Percentiles rank a stretch among this genome's conserved stretches.
Evolutionary conservation across 2,329 filamentous ascomycete genomes (phyloP).

Genomic region (Botrytis porri): DNA sequence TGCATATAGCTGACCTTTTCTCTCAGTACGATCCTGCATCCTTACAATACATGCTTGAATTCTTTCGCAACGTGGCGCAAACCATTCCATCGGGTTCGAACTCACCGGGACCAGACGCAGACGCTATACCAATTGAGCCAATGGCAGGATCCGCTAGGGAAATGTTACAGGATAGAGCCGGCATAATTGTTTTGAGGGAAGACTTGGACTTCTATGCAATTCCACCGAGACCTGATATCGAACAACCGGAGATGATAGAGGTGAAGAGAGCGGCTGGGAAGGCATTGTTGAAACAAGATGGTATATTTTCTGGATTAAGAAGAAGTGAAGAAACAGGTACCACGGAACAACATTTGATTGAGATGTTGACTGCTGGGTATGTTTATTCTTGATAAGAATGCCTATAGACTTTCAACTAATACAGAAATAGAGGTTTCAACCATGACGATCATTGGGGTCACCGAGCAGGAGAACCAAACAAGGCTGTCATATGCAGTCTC

Average conservation of each 20-base stretch:
- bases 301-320: slow-evolving; percentile 93
- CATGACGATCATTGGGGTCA: slow-evolving; percentile 95
- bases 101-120: slow-evolving; percentile 64
- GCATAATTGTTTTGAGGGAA: slow-evolving; percentile 94
- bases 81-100: slow-evolving; percentile 78
- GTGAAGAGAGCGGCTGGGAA: slow-evolving; percentile 89
- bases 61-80: slow-evolving; percentile 93
- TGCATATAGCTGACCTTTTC: slow-evolving; percentile 44
- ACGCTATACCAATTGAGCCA: slow-evolving; percentile 68
- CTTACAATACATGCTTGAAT: slow-evolving; percentile 98
- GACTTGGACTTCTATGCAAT: slow-evolving; percentile 98
- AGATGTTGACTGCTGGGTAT: slow-evolving; percentile 98
- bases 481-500: slow-evolving; percentile 96
- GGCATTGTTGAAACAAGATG: slow-evolving; percentile 82
- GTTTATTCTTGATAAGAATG: slow-evolving; percentile 37
- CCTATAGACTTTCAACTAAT: not conserved
- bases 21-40: slow-evolving; percentile 91
- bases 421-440: slow-evolving; percentile 75
- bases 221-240: slow-evolving; percentile 79
- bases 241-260: slow-evolving; percentile 87
- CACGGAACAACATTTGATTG: slow-evolving; percentile 96
- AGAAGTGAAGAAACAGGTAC: slow-evolving; percentile 95
- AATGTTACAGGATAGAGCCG: slow-evolving; percentile 82
- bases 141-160: slow-evolving; percentile 67
- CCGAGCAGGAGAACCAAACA: slow-evolving; percentile 94